Conservation (phyloP, 1,284 basidiomycete genomes). For the Heterobasidion parviporum region DNA sequence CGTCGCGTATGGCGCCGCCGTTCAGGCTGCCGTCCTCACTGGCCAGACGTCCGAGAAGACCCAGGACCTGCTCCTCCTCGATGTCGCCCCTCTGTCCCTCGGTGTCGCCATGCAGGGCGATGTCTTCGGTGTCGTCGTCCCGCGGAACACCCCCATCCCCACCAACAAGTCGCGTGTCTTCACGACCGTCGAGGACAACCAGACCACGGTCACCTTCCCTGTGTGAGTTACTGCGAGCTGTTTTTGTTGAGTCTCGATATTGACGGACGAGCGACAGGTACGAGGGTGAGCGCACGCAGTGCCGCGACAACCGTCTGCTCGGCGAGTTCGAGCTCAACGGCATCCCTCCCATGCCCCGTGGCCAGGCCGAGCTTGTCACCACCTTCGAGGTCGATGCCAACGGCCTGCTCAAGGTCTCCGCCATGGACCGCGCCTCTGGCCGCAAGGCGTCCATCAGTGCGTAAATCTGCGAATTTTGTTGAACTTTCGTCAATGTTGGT, state of each 20-base stretch:
- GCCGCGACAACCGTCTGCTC: conserved; percentile 93
- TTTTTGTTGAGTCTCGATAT: conserved; percentile 3
- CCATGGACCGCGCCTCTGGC: conserved; percentile 90
- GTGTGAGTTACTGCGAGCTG: conserved; percentile 49
- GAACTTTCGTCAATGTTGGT: neutral
- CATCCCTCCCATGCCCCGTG: conserved; percentile 94
- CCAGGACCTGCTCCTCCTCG: conserved; percentile 89
- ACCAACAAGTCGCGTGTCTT: conserved; percentile 95
- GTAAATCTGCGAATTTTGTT: conserved; percentile 17
- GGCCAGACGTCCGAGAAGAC: conserved; percentile 96
- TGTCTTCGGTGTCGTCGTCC: conserved; percentile 94
- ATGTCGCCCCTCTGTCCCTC: conserved; percentile 92
- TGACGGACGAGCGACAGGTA: conserved; percentile 37
- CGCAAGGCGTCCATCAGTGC: conserved; percentile 93
- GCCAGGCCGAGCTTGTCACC: conserved; percentile 92
- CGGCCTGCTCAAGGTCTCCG: conserved; percentile 92
- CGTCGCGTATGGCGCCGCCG: conserved; percentile 93
- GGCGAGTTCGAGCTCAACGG: conserved; percentile 97
- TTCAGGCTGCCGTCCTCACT: conserved; percentile 94
- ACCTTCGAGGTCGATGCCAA: conserved; percentile 98
- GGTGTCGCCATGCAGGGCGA: conserved; percentile 99
- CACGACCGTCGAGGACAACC: conserved; percentile 98
- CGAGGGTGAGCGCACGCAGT: conserved; percentile 96
- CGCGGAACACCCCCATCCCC: conserved; percentile 95
- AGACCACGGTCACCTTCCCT: conserved; percentile 96